Base-by-base conservation (phyloP, 1,139 yeast genomes). In the Magnusiomyces suaveolens region DNA sequence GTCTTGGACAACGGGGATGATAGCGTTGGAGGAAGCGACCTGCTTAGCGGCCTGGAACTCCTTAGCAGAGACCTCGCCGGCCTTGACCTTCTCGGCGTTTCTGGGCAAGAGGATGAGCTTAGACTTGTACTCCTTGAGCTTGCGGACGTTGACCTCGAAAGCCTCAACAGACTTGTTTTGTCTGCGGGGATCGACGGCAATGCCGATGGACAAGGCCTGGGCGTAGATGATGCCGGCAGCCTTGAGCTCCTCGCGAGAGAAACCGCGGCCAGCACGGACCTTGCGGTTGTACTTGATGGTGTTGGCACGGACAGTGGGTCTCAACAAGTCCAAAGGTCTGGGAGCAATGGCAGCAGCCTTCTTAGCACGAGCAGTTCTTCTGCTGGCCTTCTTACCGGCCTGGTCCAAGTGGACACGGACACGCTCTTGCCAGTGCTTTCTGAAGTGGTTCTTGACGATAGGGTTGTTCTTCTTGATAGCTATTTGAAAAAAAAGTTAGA, bases 141-240 rank as follows among this genome's bases (percentile, higher is more conserved):
- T 89, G 75, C 83, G 87, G 72, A 92, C 97, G 79, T 92, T 92
- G 72, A 82, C 79, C 74, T 90, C 95, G 70, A 89, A 87, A 70
- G 87, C 90, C 81, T 90, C 98, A 72, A 87, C 87, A 70, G 92
- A 84, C 81, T 87, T 89, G 96, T 92, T 94, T 76, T 86, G 95
- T 81, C 98, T 92, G 83, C 98, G 92, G 94, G 87, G 96, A 83
- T 92, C 98, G 72, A 92, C 98, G 69, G 98, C 87, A 72, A 92
- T 87, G 77, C 98, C 98, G 72, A 92, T 78, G 73, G 97, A 85
- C 84, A 95, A 88, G 73, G 98, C 98, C 80, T 88, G 87, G 76
- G 89, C 87, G 71, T 95, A 82, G 72, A 95, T 78, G 72, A 88
- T 82, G 72, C 96, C 96, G 73, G 88, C 97, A 75, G 97, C 97